Evolutionary conservation across 2,329 filamentous ascomycete species (phyloP).

Genomic region (Colletotrichum paranaense): DNA sequence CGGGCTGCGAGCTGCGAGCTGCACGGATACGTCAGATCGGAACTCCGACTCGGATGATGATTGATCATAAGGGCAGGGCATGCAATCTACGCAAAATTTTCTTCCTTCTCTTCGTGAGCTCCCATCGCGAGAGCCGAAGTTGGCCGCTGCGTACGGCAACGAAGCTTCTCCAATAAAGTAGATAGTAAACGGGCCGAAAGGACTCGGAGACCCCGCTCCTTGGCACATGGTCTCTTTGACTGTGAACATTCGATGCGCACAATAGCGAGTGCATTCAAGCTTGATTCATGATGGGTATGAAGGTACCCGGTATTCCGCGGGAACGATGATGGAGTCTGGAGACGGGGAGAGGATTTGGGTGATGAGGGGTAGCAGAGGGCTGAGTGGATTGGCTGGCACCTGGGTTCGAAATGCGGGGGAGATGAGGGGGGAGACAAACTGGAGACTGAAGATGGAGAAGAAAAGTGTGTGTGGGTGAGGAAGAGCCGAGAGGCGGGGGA

Average conservation of each 20-base stretch:
- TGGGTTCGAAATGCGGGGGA: conserved; percentile 24
- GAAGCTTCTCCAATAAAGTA: background rate
- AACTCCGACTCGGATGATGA: background rate
- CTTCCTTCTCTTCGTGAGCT: background rate
- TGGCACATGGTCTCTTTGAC: conserved; percentile 7
- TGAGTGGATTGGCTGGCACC: background rate
- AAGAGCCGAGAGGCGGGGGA: conserved; percentile 9
- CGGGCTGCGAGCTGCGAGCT: background rate
- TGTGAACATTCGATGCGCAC: background rate
- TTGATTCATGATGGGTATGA: background rate
- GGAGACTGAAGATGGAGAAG: background rate
- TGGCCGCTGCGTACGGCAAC: background rate
- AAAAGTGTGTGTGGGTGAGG: background rate
- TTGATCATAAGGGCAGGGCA: background rate
- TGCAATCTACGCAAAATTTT: background rate
- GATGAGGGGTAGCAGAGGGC: conserved; percentile 21
- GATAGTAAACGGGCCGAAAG: conserved; percentile 29
- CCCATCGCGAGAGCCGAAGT: background rate
- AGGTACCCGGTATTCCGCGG: too few species aligned
- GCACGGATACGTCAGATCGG: background rate
- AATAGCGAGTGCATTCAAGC: background rate
- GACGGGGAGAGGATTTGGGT: background rate
- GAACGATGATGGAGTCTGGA: background rate
- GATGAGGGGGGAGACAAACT: conserved; percentile 7
- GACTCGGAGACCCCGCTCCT: conserved; percentile 9